Conservation (phyloP, 257 asterid genomes). For the Datura wrightii region DNA sequence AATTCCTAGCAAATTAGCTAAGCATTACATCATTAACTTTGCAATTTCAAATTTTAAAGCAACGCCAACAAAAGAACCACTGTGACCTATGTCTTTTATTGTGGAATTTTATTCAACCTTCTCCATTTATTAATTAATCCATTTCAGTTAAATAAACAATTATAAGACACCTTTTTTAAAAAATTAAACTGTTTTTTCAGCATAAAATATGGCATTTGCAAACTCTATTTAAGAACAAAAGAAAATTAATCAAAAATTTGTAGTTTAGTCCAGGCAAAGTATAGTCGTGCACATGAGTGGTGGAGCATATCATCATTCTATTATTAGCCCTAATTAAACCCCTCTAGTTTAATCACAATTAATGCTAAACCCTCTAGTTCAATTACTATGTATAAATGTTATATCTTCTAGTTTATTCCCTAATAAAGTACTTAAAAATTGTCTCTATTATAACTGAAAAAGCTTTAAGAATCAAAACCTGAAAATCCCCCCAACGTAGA, state of each 20-base stretch:
- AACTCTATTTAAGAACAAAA: constrained; percentile 20
- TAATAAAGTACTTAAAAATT: constrained; percentile 24
- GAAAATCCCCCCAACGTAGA: constrained; percentile 18
- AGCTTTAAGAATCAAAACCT: neutral
- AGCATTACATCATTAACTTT: neutral
- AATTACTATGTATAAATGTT: neutral
- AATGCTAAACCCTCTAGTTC: neutral
- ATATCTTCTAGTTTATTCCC: constrained; percentile 1
- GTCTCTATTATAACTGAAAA: neutral
- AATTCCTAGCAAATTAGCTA: constrained; percentile 11
- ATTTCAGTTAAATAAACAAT: neutral
- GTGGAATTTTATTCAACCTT: constrained; percentile 49
- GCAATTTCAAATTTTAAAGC: constrained; percentile 13
- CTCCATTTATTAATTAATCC: constrained; percentile 21
- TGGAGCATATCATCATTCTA: neutral
- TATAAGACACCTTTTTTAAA: constrained; percentile 28
- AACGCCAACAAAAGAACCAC: neutral
- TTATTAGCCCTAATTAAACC: constrained; percentile 23
- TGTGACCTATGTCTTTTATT: constrained; percentile 60
- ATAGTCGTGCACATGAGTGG: constrained; percentile 63
- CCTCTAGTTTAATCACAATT: neutral
- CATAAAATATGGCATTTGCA: constrained; percentile 45
- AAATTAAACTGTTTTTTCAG: constrained; percentile 17
- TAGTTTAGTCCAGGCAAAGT: constrained; percentile 38
- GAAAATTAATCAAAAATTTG: neutral